These are phyloP conservation scores for Mychonastes homosphaera DNA, from an alignment of 139 green algal genomes.

Conservation along the genomic window DNA sequence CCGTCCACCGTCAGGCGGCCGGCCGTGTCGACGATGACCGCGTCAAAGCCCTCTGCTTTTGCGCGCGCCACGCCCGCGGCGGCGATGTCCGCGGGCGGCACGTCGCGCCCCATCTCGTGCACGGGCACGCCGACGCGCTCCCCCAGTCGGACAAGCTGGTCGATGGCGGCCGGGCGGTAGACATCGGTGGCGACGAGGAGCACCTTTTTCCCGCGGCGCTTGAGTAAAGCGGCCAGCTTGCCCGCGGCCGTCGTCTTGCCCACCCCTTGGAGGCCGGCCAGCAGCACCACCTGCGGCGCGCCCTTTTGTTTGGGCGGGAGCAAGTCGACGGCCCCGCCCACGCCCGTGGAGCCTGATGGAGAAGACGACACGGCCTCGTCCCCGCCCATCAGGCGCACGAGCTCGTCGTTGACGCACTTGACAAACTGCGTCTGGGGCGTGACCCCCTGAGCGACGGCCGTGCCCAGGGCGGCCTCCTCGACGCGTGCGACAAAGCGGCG, in stretches of 20 bases:
- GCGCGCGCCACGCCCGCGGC: constrained; percentile 59
- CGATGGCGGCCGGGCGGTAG: constrained; percentile 87
- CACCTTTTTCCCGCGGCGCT: constrained; percentile 60
- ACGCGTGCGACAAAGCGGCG: constrained; percentile 83
- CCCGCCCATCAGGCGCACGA: constrained; percentile 86
- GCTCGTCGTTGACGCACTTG: constrained; percentile 88
- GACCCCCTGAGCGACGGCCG: constrained; percentile 42
- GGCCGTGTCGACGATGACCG: constrained; percentile 93
- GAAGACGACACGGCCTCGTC: no score
- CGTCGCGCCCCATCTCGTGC: constrained; percentile 70
- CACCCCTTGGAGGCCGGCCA: constrained; percentile 82
- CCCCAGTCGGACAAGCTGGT: constrained; percentile 88
- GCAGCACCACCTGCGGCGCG: constrained; percentile 58
- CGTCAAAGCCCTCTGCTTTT: constrained; percentile 53
- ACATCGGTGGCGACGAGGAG: constrained; percentile 85
- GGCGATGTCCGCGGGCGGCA: constrained; percentile 39
- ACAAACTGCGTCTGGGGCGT: constrained; percentile 86
- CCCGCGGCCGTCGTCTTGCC: constrained; percentile 94
- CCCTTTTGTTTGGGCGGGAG: constrained; percentile 3
- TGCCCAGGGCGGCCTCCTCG: constrained; percentile 71
- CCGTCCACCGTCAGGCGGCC: constrained; percentile 82
- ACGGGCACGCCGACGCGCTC: constrained; percentile 74
- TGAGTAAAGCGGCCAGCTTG: constrained; percentile 86
- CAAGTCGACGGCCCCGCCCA: no score
- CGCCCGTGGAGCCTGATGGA: constrained; percentile 49